A percentile compares a stretch with the other conserved stretches of the same genome.
These are phyloP conservation scores for Populus euphratica DNA, from an alignment of 345 rosid genomes.

Conservation along the genomic window DNA sequence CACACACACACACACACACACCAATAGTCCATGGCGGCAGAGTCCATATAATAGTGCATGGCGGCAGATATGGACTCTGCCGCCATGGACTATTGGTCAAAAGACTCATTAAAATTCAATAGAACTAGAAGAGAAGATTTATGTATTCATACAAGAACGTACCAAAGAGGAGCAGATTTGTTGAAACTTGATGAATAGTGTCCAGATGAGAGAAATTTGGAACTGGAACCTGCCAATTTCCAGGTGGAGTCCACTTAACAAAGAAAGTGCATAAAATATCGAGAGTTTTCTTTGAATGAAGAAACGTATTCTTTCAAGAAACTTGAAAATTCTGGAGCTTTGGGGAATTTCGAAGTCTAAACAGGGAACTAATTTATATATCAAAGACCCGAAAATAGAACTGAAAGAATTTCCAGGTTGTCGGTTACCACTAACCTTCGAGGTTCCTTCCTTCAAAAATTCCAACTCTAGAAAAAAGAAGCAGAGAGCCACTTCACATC, in stretches of 20 bases:
- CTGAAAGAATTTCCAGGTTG: neutral
- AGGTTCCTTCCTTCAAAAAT: conserved; percentile 7
- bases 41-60: too few species aligned
- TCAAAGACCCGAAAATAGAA: neutral
- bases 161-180: conserved; percentile 10
- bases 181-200: neutral
- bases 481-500: conserved; percentile 14
- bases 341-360: neutral
- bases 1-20: too few species aligned
- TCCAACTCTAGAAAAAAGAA: neutral
- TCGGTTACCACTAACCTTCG: conserved; percentile 8
- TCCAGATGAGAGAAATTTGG: neutral
- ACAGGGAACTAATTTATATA: neutral
- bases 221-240: conserved; percentile 24
- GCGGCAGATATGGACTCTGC: neutral
- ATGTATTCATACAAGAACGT: neutral
- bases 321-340: neutral
- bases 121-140: neutral
- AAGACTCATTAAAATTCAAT: neutral
- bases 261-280: neutral
- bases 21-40: too few species aligned
- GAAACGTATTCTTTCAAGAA: neutral
- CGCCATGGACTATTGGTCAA: neutral
- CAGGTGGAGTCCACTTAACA: neutral
- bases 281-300: too few species aligned